Percentiles rank a stretch among this genome's conserved stretches.
These are phyloP conservation scores for Starmerella vitae DNA, from an alignment of 805 yeast species.

Conservation along the genomic window DNA sequence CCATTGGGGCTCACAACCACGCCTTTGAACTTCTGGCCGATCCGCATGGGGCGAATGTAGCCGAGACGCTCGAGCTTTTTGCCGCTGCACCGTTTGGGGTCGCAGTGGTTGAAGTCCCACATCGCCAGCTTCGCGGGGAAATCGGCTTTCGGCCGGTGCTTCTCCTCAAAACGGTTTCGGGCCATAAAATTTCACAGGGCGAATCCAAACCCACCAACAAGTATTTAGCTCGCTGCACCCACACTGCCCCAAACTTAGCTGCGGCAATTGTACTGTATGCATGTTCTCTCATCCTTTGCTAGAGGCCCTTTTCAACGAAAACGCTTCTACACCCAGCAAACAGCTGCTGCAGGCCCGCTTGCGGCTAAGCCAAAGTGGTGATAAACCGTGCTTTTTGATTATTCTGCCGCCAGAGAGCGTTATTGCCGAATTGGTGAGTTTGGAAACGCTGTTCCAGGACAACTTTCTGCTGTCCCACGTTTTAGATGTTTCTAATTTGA, in stretches of 20 bases:
- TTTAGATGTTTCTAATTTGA: not conserved
- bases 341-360: conserved; percentile 9
- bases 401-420: conserved; percentile 15
- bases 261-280: not conserved
- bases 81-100: conserved; percentile 94
- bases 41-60: conserved; percentile 55
- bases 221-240: not conserved
- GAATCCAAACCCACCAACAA: too few relatives aligned
- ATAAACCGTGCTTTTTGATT: conserved; percentile 8
- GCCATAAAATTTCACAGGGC: too few relatives aligned
- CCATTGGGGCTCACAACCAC: conserved; percentile 90
- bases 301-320: conserved; percentile 17
- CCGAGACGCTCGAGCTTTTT: conserved; percentile 86
- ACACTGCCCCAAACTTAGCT: not conserved
- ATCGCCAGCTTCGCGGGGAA: conserved; percentile 83
- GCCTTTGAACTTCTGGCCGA: conserved; percentile 92
- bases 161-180: conserved; percentile 12
- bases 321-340: conserved; percentile 14
- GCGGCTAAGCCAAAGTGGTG: not conserved
- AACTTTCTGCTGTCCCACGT: conserved; percentile 19
- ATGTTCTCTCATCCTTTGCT: conserved; percentile 19
- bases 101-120: conserved; percentile 99
- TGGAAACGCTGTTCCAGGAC: conserved; percentile 15
- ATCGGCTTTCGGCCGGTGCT: conserved; percentile 21
- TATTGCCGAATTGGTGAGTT: conserved; percentile 1